Percentiles rank a stretch among this genome's conserved stretches.
Evolutionary conservation across 768 basidiomycete genomes (phyloP).

Genomic region (Xerocomellus amylosporus): DNA sequence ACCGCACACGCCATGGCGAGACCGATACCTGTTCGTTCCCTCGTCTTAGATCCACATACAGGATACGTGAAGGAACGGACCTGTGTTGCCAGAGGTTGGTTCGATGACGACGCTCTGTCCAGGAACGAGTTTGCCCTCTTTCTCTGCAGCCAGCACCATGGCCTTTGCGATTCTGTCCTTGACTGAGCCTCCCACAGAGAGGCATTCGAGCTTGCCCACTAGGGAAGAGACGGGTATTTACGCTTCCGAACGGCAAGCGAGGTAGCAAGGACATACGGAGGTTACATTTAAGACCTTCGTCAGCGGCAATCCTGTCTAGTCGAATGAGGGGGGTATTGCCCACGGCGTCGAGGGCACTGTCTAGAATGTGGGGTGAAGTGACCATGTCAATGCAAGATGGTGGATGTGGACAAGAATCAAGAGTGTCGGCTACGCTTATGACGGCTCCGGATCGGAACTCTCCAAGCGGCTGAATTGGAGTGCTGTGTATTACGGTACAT

Average conservation of each 20-base stretch:
- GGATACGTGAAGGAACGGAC: conserved; percentile 39
- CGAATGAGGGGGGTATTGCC: conserved; percentile 91
- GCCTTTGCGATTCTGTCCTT: conserved; percentile 96
- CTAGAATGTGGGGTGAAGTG: conserved; percentile 50
- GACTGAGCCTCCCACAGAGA: conserved; percentile 89
- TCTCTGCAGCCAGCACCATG: conserved; percentile 95
- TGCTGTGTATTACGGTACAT: too few species aligned
- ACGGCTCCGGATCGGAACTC: conserved; percentile 10
- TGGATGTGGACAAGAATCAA: background rate
- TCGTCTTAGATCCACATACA: background rate
- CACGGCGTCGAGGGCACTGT: conserved; percentile 79
- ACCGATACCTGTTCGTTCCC: conserved; percentile 66
- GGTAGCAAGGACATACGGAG: conserved; percentile 56
- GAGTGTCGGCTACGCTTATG: background rate
- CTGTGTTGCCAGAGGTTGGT: conserved; percentile 95
- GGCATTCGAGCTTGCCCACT: conserved; percentile 91
- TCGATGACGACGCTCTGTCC: conserved; percentile 93
- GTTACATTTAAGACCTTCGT: conserved; percentile 83
- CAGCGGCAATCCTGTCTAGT: conserved; percentile 71
- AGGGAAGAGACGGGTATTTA: background rate
- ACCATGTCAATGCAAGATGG: conserved; percentile 23
- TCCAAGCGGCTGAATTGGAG: background rate
- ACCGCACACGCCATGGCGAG: conserved; percentile 91
- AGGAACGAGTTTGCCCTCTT: conserved; percentile 77
- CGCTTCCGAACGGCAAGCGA: background rate